Evolutionary conservation across 129 eudicot genomes (phyloP).

Genomic region (Erigeron canadensis): DNA sequence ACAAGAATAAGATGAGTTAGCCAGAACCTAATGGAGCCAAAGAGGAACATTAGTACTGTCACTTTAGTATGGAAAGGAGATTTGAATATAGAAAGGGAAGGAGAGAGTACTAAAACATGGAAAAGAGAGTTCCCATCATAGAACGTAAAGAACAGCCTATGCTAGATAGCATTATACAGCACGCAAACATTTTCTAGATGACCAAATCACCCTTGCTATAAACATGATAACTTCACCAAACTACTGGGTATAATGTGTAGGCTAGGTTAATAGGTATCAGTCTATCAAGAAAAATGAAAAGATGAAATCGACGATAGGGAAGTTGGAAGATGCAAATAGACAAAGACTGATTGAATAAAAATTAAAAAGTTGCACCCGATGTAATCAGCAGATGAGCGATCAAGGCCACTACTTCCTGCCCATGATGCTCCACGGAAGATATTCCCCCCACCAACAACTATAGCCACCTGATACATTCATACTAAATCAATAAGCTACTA

Average conservation of each 20-base stretch:
- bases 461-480: conserved; percentile 63
- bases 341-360: not conserved
- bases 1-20: no score
- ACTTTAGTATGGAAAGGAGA: no score
- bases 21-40: no score
- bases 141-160: not conserved
- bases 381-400: conserved; percentile 97
- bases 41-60: no score
- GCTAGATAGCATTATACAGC: no score
- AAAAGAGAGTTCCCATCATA: not conserved
- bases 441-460: conserved; percentile 98
- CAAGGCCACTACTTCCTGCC: conserved; percentile 98
- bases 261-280: not conserved
- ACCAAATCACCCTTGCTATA: conserved; percentile 4
- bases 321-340: not conserved
- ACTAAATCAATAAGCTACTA: not conserved
- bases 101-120: no score
- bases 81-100: no score
- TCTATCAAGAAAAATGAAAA: not conserved
- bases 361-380: conserved; percentile 55
- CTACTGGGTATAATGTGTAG: conserved; percentile 1
- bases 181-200: not conserved
- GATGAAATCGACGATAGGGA: not conserved
- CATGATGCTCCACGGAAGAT: conserved; percentile 95
- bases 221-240: not conserved